Evolutionary conservation across 768 basidiomycete species (phyloP).

Genomic region (Russula earlei): DNA sequence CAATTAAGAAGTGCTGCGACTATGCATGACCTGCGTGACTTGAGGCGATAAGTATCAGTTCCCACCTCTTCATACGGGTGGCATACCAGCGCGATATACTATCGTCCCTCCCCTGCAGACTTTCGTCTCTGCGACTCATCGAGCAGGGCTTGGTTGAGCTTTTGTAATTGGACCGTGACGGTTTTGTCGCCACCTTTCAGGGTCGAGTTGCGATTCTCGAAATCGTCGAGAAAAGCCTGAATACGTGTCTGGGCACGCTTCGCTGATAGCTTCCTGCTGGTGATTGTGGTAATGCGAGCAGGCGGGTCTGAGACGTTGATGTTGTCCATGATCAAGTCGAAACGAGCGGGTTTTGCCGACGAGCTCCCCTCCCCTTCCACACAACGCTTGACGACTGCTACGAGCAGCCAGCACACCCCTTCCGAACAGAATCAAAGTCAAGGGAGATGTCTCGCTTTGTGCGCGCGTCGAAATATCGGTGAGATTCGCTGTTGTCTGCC

Average conservation of each 20-base stretch:
- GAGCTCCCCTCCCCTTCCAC: neutral
- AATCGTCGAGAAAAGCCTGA: conserved; percentile 26
- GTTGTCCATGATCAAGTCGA: conserved; percentile 14
- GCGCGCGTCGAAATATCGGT: conserved; percentile 81
- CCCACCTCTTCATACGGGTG: neutral
- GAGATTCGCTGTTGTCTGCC: conserved; percentile 23
- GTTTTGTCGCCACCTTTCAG: conserved; percentile 29
- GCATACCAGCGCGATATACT: neutral
- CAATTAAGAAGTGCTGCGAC: too few species aligned
- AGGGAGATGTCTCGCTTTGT: conserved; percentile 73
- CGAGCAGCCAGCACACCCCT: neutral
- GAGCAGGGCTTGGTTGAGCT: conserved; percentile 27
- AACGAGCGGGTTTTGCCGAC: conserved; percentile 6
- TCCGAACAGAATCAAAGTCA: neutral
- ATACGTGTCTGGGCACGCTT: conserved; percentile 24
- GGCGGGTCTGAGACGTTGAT: conserved; percentile 22
- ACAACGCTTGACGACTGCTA: neutral
- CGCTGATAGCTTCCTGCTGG: conserved; percentile 21
- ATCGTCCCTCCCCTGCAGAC: neutral
- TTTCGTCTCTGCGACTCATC: conserved; percentile 23
- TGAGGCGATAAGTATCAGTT: neutral
- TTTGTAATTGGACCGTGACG: conserved; percentile 29
- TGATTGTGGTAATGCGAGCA: conserved; percentile 5
- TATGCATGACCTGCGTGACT: too few species aligned
- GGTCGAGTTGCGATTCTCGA: conserved; percentile 25